phyloP scores from a whole-genome alignment of 2,329 filamentous ascomycete species.

The Daldinia sp. region DNA sequence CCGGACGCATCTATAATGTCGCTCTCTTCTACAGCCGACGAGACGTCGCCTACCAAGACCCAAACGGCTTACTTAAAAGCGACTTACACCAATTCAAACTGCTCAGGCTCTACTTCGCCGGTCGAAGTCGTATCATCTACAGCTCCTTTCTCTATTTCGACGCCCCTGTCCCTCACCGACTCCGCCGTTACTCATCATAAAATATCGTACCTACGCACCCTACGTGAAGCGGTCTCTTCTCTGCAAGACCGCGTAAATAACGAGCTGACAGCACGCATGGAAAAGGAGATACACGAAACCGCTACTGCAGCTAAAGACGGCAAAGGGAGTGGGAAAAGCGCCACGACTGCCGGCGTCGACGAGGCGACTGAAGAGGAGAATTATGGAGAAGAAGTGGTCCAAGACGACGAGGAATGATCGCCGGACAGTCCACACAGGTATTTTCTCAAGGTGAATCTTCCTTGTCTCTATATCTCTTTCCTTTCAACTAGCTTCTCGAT shows the following conservation, averaged over 20 bases:
- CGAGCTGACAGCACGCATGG: slow-evolving; percentile 78
- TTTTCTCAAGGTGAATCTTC: not conserved
- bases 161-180: slow-evolving; percentile 44
- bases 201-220: slow-evolving; percentile 64
- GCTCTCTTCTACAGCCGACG: not conserved
- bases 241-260: slow-evolving; percentile 75
- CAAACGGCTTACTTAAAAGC: slow-evolving; percentile 52
- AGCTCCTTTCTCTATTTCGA: slow-evolving; percentile 55
- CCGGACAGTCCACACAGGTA: not conserved
- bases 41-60: not conserved
- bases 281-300: slow-evolving; percentile 60
- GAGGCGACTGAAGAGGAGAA: slow-evolving; percentile 74
- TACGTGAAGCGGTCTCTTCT: slow-evolving; percentile 64
- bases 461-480: too few relatives aligned
- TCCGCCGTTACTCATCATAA: slow-evolving; percentile 49
- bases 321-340: not conserved
- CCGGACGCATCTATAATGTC: slow-evolving; percentile 25
- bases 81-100: slow-evolving; percentile 54
- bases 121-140: slow-evolving; percentile 48
- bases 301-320: not conserved
- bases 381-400: slow-evolving; percentile 83
- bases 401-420: slow-evolving; percentile 62
- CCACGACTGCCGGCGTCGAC: slow-evolving; percentile 47
- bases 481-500: not conserved
- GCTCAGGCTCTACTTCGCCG: not conserved